These are phyloP conservation scores for Aspergillus sparsus DNA, from an alignment of 495 filamentous ascomycete genomes.

Conservation along the genomic window DNA sequence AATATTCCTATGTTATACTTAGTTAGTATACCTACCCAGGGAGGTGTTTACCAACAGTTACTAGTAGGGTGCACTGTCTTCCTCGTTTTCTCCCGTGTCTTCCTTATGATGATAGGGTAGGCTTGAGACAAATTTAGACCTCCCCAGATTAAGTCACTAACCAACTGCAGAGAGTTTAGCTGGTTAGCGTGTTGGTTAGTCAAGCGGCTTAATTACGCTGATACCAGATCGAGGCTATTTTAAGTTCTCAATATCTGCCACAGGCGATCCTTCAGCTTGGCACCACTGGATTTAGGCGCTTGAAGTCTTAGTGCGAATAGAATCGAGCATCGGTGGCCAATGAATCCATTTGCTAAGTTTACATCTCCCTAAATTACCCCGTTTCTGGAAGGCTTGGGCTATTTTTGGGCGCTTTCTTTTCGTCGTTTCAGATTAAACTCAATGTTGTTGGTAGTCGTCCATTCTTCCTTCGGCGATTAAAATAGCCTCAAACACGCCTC, in stretches of 20 bases:
- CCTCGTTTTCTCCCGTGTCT: too few species aligned
- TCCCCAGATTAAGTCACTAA: background rate
- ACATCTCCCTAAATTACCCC: constrained; percentile 7
- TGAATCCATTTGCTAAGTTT: constrained; percentile 1
- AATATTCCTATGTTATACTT: too few species aligned
- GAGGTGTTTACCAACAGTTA: background rate
- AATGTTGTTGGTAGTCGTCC: constrained; percentile 1
- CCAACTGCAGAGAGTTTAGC: background rate
- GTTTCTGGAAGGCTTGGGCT: constrained; percentile 3
- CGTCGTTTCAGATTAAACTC: constrained; percentile 20
- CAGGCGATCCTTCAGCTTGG: constrained; percentile 14
- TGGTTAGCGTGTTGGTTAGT: background rate
- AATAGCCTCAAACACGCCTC: constrained; percentile 15
- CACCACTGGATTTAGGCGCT: constrained; percentile 11
- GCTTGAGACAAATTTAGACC: background rate
- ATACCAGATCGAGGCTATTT: background rate
- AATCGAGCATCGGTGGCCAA: constrained; percentile 18
- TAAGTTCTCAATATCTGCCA: constrained; percentile 9
- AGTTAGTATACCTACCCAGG: too few species aligned
- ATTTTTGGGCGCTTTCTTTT: constrained; percentile 18
- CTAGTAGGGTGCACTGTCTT: too few species aligned
- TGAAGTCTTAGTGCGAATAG: constrained; percentile 5
- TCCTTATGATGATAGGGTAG: background rate
- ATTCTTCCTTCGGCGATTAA: constrained; percentile 17
- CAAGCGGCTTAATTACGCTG: background rate